These are phyloP conservation scores for Mortierella sp. DNA, from an alignment of 371 early-diverging fungal genomes.

Conservation along the genomic window DNA sequence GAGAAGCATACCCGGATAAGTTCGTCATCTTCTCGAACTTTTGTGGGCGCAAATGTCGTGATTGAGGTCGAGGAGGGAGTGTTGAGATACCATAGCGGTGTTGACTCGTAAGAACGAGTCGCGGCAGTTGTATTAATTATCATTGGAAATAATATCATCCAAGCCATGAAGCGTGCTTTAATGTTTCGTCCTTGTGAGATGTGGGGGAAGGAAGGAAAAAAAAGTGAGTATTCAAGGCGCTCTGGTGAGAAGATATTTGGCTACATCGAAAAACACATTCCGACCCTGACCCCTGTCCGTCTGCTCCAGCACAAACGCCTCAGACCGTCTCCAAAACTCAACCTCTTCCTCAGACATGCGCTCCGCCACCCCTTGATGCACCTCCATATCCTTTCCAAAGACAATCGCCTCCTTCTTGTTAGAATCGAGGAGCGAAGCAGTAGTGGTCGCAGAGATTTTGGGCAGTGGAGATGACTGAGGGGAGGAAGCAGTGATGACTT, in stretches of 20 bases:
- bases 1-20: background rate
- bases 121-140: background rate
- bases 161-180: too few relatives aligned
- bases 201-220: too few relatives aligned
- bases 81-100: constrained; percentile 25
- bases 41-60: background rate
- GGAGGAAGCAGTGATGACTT: background rate
- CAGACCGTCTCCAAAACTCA: background rate
- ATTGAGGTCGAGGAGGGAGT: constrained; percentile 34
- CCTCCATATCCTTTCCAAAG: background rate
- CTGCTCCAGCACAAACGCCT: background rate
- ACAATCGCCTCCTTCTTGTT: background rate
- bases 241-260: background rate
- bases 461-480: background rate
- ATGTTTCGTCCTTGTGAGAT: too few relatives aligned
- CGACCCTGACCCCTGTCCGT: background rate
- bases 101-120: background rate
- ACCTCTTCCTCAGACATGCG: background rate
- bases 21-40: background rate
- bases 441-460: background rate
- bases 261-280: background rate
- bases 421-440: background rate
- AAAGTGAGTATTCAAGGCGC: background rate
- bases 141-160: background rate
- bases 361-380: background rate